phyloP scores from a whole-genome alignment of 2,329 filamentous ascomycete species.

The Trichoderma aggressivum region DNA sequence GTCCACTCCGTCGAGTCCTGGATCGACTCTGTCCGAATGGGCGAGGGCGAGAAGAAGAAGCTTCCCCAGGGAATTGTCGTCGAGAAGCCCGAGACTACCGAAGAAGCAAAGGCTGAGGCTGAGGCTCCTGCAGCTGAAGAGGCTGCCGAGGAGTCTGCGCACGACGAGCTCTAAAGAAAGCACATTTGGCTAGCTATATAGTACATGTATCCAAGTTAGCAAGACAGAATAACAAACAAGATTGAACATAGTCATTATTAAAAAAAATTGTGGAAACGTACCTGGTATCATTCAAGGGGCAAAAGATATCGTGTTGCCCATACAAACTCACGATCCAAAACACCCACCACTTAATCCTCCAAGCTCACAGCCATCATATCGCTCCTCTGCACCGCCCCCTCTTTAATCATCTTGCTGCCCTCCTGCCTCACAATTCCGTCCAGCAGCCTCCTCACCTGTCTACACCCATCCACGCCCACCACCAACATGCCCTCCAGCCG shows the following conservation, averaged over 20 bases:
- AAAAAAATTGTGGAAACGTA: neutral
- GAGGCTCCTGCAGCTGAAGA: constrained; percentile 29
- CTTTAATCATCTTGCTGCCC: constrained; percentile 61
- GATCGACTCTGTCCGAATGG: constrained; percentile 88
- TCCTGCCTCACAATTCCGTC: constrained; percentile 75
- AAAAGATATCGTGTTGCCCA: neutral
- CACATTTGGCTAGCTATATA: neutral
- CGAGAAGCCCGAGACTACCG: constrained; percentile 23
- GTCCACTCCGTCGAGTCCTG: constrained; percentile 69
- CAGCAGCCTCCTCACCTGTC: constrained; percentile 75
- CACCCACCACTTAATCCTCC: constrained; percentile 33
- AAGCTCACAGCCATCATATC: constrained; percentile 51
- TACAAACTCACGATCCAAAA: neutral
- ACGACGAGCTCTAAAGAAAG: constrained; percentile 48
- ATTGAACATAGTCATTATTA: neutral
- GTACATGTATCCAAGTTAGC: neutral
- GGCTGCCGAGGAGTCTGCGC: constrained; percentile 32
- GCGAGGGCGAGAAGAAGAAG: constrained; percentile 77
- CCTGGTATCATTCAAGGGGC: constrained; percentile 9
- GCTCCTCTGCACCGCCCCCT: constrained; percentile 50
- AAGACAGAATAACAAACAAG: constrained; percentile 1
- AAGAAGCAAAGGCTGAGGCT: constrained; percentile 18
- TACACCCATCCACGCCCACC: constrained; percentile 88
- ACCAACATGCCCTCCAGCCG: constrained; percentile 89
- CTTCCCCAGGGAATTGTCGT: constrained; percentile 61